A percentile compares a stretch with the other conserved stretches of the same genome.
Evolutionary conservation across 345 rosid genomes (phyloP).

Genomic region (Acer negundo): DNA sequence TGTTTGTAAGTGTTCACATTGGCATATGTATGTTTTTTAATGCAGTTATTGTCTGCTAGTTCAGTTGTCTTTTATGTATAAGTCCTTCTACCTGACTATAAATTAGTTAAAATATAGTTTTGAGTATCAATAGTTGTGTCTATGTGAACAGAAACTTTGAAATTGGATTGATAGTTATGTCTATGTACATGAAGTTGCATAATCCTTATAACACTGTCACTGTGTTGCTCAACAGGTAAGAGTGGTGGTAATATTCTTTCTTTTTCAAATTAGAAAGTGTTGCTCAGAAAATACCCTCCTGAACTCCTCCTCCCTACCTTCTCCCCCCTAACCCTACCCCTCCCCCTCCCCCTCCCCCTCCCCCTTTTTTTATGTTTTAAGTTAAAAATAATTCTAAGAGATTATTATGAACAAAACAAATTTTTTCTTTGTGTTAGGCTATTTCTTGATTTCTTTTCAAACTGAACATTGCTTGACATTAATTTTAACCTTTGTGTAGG

Average conservation of each 20-base stretch:
- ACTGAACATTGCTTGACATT: conserved; percentile 7
- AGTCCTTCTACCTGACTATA: background rate
- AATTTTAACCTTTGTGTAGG: conserved; percentile 43
- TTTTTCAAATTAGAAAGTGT: background rate
- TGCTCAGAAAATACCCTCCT: background rate
- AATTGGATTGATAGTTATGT: background rate
- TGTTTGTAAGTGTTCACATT: background rate
- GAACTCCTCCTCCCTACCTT: background rate
- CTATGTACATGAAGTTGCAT: background rate
- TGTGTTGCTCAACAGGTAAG: too few species aligned
- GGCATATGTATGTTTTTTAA: background rate
- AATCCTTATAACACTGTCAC: background rate
- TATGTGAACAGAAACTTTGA: too few species aligned
- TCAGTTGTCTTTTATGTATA: background rate
- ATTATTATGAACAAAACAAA: too few species aligned
- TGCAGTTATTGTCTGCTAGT: background rate
- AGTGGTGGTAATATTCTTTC: background rate
- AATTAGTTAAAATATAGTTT: background rate
- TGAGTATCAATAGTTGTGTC: background rate
- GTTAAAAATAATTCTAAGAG: background rate
- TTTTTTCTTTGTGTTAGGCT: conserved; percentile 5
- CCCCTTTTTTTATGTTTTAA: background rate
- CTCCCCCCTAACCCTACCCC: background rate
- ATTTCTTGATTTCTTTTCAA: background rate
- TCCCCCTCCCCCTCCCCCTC: background rate